These are phyloP conservation scores for Mycena floridula DNA, from an alignment of 768 basidiomycete species.

Conservation along the genomic window DNA sequence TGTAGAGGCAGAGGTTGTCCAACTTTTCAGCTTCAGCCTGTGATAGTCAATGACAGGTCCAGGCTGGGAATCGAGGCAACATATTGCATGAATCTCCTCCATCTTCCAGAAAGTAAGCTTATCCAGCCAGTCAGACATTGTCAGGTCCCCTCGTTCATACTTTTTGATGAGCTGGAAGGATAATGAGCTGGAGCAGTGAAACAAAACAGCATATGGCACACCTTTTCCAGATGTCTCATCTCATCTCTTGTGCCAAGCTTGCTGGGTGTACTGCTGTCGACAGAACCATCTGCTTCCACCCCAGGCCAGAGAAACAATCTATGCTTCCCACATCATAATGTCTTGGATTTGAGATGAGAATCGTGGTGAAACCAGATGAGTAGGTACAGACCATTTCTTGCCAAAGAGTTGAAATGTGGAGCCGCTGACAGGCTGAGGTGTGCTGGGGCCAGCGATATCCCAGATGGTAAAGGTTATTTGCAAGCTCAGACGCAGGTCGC, in stretches of 20 bases:
- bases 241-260: slow-evolving; percentile 80
- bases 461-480: slow-evolving; percentile 93
- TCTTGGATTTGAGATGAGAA: slow-evolving; percentile 39
- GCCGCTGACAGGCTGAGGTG: slow-evolving; percentile 81
- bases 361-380: not conserved
- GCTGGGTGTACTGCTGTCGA: slow-evolving; percentile 81
- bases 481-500: slow-evolving; percentile 81
- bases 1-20: slow-evolving; percentile 95
- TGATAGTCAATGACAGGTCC: not conserved
- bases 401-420: slow-evolving; percentile 88
- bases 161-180: slow-evolving; percentile 77
- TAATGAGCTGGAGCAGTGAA: slow-evolving; percentile 22
- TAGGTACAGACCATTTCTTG: slow-evolving; percentile 70
- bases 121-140: slow-evolving; percentile 94
- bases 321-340: slow-evolving; percentile 87
- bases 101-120: slow-evolving; percentile 90
- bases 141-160: slow-evolving; percentile 88
- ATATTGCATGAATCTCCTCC: slow-evolving; percentile 87
- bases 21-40: slow-evolving; percentile 92
- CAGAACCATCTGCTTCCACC: slow-evolving; percentile 78
- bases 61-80: slow-evolving; percentile 15
- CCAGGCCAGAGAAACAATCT: slow-evolving; percentile 79
- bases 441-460: slow-evolving; percentile 84
- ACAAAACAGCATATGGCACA: slow-evolving; percentile 19
- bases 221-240: slow-evolving; percentile 93